A percentile compares a stretch with the other conserved stretches of the same genome.
Evolutionary conservation across 1,139 yeast species (phyloP).

Genomic region (Magnusiomyces ingens): DNA sequence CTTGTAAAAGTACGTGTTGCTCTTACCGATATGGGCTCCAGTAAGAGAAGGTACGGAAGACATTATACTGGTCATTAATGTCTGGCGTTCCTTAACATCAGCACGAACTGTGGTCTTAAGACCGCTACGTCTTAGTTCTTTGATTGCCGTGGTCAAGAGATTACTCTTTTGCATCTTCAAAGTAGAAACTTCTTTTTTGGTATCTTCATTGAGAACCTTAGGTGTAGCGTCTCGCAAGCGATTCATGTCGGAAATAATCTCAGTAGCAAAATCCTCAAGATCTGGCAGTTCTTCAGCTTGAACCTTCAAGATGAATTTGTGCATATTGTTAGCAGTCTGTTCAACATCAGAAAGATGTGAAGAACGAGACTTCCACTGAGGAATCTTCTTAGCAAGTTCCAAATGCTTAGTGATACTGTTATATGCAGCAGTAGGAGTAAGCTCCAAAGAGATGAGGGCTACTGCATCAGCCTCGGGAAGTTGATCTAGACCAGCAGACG

Average conservation of each 20-base stretch:
- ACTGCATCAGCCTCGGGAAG: slow-evolving; percentile 17
- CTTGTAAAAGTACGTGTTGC: slow-evolving; percentile 59
- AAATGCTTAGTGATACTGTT: slow-evolving; percentile 15
- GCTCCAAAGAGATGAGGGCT: slow-evolving; percentile 11
- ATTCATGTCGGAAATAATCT: slow-evolving; percentile 52
- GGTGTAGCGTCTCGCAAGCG: slow-evolving; percentile 75
- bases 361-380: slow-evolving; percentile 53
- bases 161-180: slow-evolving; percentile 75
- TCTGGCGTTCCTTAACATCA: slow-evolving; percentile 56
- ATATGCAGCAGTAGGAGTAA: slow-evolving; percentile 12
- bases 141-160: slow-evolving; percentile 66
- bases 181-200: slow-evolving; percentile 64
- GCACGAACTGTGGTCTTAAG: slow-evolving; percentile 58
- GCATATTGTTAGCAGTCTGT: slow-evolving; percentile 33
- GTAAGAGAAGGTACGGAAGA: slow-evolving; percentile 47
- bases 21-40: slow-evolving; percentile 37
- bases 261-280: slow-evolving; percentile 48
- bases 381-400: slow-evolving; percentile 26
- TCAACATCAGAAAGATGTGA: slow-evolving; percentile 45
- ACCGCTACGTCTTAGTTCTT: slow-evolving; percentile 70
- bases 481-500: slow-evolving; percentile 26
- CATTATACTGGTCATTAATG: slow-evolving; percentile 56
- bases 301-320: slow-evolving; percentile 16
- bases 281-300: slow-evolving; percentile 33
- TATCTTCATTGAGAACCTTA: slow-evolving; percentile 56